Conservation (phyloP, 768 basidiomycete species). For the Suillus luteus region DNA sequence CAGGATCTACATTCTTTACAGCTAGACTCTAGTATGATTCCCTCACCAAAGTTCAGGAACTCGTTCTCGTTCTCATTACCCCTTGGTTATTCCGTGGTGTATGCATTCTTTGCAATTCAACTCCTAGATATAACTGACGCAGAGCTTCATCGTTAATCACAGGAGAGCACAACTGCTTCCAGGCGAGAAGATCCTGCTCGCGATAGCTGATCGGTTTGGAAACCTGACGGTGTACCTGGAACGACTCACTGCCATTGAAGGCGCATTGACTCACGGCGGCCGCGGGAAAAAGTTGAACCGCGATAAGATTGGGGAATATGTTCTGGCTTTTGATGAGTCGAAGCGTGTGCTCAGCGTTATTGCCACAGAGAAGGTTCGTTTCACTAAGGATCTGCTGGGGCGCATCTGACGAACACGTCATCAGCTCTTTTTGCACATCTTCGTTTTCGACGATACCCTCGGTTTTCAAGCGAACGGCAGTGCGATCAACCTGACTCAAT, state of each 20-base stretch:
- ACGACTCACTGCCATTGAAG: constrained; percentile 28
- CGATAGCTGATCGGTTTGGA: constrained; percentile 39
- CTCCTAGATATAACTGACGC: not conserved
- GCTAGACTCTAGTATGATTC: constrained; percentile 23
- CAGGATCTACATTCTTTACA: constrained; percentile 33
- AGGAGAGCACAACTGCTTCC: constrained; percentile 45
- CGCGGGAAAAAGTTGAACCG: constrained; percentile 38
- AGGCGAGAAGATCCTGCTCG: constrained; percentile 42
- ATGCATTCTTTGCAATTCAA: not conserved
- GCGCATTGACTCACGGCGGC: constrained; percentile 28
- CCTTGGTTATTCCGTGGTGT: constrained; percentile 20
- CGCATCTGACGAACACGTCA: not conserved
- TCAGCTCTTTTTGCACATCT: constrained; percentile 46
- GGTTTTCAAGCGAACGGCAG: constrained; percentile 45
- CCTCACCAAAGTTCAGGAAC: constrained; percentile 24
- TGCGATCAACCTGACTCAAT: constrained; percentile 41
- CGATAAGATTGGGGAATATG: constrained; percentile 48
- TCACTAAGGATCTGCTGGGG: too few relatives aligned
- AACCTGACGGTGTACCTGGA: constrained; percentile 45
- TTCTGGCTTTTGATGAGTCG: constrained; percentile 54
- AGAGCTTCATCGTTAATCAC: not conserved
- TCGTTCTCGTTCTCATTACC: constrained; percentile 22
- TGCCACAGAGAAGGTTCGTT: constrained; percentile 41
- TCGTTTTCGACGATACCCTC: constrained; percentile 48
- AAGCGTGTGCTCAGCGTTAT: constrained; percentile 51